Base-by-base conservation (phyloP, 495 filamentous ascomycete species). In the Podospora anserina region DNA sequence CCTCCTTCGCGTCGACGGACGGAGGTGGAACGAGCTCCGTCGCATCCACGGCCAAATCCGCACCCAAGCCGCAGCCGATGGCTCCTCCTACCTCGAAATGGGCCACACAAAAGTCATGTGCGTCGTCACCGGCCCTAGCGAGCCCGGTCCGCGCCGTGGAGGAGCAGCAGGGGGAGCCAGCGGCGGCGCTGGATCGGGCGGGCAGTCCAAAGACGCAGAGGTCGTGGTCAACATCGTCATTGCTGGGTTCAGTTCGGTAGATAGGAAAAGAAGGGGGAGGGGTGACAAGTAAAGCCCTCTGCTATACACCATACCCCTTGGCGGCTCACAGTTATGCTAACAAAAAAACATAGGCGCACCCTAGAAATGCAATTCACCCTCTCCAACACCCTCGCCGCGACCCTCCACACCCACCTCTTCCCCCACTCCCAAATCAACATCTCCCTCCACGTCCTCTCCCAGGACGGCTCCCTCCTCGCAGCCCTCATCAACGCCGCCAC, bases 1-100 rank as follows among this genome's bases (percentile, higher is more conserved):
- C 63, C 88, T 90, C 71, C 89, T 97, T 69, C 93, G 93, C 76
- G 91, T 96, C 72, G 94, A 97, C 78, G 94, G 95, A 68, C 92
- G 95, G 11, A 88, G 95, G 60, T 99, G 96, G 96, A 99, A 99
- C 81, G 95, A 99, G 79, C 88, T 98, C 56, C 92, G 95, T 30
- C 89, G 92, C 34, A 83, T 98, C 58, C 87, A 90, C 80, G 94
- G 91, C 53, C 91, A 96, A 79, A 92, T 98, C 77, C 91, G 89
- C 56, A 97, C 92, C 23, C 94, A 97, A 79, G 88, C 93, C 28
- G 88, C 93, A 66, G 92, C 94, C 34, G 95, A 97, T 64, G 95
- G 95, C 13, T 93, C 90, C 27, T 89, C 88, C 63, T 97, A 96
- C 78, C 84, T 98, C 26, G 91, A 95, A 73, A 95, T 96, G 89